These are phyloP conservation scores for Penicillium psychrosexuale DNA, from an alignment of 2,329 filamentous ascomycete genomes.

Conservation along the genomic window DNA sequence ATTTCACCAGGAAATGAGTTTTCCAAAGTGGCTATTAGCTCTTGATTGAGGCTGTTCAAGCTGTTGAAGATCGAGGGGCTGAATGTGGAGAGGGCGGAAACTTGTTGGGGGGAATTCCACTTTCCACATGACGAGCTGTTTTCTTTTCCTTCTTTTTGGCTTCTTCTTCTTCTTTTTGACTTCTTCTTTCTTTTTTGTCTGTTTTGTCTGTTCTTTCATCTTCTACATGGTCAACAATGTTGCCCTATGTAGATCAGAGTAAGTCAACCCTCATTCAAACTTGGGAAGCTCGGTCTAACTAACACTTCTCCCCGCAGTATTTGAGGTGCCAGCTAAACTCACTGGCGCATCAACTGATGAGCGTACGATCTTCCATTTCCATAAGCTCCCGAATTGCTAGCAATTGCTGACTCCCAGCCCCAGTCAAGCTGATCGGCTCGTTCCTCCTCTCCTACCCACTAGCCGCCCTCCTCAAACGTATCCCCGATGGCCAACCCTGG, in stretches of 20 bases:
- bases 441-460: constrained; percentile 92
- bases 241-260: constrained; percentile 64
- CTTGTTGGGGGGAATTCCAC: constrained; percentile 6
- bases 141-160: neutral
- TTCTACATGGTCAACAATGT: constrained; percentile 45
- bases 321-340: constrained; percentile 55
- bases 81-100: constrained; percentile 9
- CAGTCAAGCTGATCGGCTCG: constrained; percentile 89
- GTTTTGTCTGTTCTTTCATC: neutral
- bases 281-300: constrained; percentile 15
- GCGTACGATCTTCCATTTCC: constrained; percentile 41
- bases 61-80: constrained; percentile 5
- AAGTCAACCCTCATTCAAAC: constrained; percentile 9
- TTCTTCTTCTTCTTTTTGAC: constrained; percentile 1
- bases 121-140: constrained; percentile 16
- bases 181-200: constrained; percentile 4
- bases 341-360: constrained; percentile 65
- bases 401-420: constrained; percentile 4
- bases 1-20: neutral
- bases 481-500: constrained; percentile 79
- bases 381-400: neutral
- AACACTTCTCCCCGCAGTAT: constrained; percentile 48
- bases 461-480: constrained; percentile 79
- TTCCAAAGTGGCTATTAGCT: neutral
- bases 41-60: neutral